phyloP scores from a whole-genome alignment of 495 filamentous ascomycete species.

The Platismatia glauca region DNA sequence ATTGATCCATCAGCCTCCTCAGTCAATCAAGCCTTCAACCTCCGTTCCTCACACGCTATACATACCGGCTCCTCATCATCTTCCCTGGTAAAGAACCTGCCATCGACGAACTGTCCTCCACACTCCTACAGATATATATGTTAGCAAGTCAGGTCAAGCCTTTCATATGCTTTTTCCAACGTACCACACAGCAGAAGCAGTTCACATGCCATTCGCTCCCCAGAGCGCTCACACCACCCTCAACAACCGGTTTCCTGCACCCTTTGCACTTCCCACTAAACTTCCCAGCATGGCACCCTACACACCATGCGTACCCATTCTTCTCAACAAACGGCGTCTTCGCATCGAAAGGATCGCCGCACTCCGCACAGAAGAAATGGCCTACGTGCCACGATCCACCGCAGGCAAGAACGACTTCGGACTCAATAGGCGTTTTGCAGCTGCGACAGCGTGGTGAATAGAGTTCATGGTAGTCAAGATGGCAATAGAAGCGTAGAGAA shows the following conservation, averaged over 20 bases:
- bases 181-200: slow-evolving; percentile 73
- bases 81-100: slow-evolving; percentile 55
- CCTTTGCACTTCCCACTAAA: slow-evolving; percentile 80
- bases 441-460: slow-evolving; percentile 90
- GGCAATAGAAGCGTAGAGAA: slow-evolving; percentile 81
- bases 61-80: slow-evolving; percentile 52
- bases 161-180: slow-evolving; percentile 14
- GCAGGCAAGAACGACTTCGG: slow-evolving; percentile 86
- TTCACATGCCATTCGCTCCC: slow-evolving; percentile 89
- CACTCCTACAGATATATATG: slow-evolving; percentile 43
- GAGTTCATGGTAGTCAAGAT: slow-evolving; percentile 93
- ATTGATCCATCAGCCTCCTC: background rate
- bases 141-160: background rate
- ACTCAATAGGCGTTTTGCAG: slow-evolving; percentile 97
- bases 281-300: slow-evolving; percentile 82
- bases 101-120: slow-evolving; percentile 51
- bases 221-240: slow-evolving; percentile 76
- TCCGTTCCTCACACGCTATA: slow-evolving; percentile 54
- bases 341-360: slow-evolving; percentile 85
- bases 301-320: slow-evolving; percentile 98
- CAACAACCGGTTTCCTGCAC: slow-evolving; percentile 75
- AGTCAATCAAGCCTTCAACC: slow-evolving; percentile 45
- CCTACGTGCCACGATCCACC: slow-evolving; percentile 94
- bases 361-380: slow-evolving; percentile 99
- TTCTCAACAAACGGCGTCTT: slow-evolving; percentile 89